Base-by-base conservation (phyloP, 352 stramenopile genomes). In the Phytophthora colocasiae region DNA sequence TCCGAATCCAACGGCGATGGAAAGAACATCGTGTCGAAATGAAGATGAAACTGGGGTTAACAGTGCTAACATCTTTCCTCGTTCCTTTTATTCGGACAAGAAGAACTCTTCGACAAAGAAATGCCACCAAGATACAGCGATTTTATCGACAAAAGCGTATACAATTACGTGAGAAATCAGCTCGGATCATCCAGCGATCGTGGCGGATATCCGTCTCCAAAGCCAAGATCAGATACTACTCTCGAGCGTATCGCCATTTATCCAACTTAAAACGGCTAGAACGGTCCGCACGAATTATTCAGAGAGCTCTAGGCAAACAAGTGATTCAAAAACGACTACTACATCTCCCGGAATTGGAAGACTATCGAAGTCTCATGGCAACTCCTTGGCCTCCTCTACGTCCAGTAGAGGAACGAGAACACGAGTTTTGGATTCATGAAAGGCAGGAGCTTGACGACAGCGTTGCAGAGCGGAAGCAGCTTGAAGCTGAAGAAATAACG, bases 151-250 rank as follows among this genome's bases (percentile, higher is more conserved):
- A 22, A 5, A 38, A 63, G 22, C 41, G 39, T 17, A 11, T 6
- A n/a, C 52, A 29, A 36, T 38, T 51, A 22, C 66, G 61, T 3
- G 17, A 38, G 22, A 39, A 44, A 1, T 60, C 77, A 9, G 69
- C 63, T 6, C 4, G 29, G 4, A 45, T 62, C 0, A 73, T 92
- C 15, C 80, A 91, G 29, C 78, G 75, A 11, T 52, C 52, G 2
- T 94, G 85, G 85, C 71, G 74, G 7, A 14, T 58, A n/a, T 73
- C 63, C 24, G 48, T 70, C 9, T 71, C 69, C 9, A 81, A 77
- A 47, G 64, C 65, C 19, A 80, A 75, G 50, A 66, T 90, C 44
- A 36, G 26, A 6, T 63, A 63, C 32, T 78, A 67, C 36, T 65
- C 77, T 1, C 43, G 54, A 19, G 69, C 64, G 8, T 75, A 71